Evolutionary conservation across 2,329 filamentous ascomycete species (phyloP).

Genomic region (Ophiostoma fasciatum): DNA sequence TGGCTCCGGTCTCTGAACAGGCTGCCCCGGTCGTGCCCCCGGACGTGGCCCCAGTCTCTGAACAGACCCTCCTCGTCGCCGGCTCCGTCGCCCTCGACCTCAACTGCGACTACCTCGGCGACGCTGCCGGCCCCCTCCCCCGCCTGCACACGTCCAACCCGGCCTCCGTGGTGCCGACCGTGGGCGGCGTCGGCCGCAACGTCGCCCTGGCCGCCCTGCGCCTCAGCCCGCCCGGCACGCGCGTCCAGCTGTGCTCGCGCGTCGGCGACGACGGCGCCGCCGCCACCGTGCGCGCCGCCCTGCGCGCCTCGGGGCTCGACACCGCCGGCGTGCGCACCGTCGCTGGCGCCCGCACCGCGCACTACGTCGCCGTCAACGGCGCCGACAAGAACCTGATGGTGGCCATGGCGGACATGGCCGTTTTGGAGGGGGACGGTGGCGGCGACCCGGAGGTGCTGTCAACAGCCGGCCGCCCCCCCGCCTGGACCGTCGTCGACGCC

Average conservation of each 20-base stretch:
- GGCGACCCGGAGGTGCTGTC: constrained; percentile 44
- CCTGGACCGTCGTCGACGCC: constrained; percentile 71
- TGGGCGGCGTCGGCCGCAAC: constrained; percentile 87
- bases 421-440: constrained; percentile 41
- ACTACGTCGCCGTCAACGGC: constrained; percentile 87
- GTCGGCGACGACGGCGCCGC: constrained; percentile 74
- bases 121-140: constrained; percentile 22
- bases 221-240: constrained; percentile 39
- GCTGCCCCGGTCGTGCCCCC: too few species aligned
- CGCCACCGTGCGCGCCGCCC: constrained; percentile 50
- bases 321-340: constrained; percentile 47
- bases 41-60: too few species aligned
- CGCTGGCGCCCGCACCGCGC: constrained; percentile 52
- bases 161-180: constrained; percentile 61
- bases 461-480: constrained; percentile 42
- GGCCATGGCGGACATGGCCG: constrained; percentile 91
- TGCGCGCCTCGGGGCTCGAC: constrained; percentile 50
- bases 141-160: constrained; percentile 73
- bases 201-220: constrained; percentile 73
- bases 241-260: constrained; percentile 63
- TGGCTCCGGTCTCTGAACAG: too few species aligned
- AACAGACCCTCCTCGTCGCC: constrained; percentile 73
- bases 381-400: constrained; percentile 68
- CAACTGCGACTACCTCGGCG: constrained; percentile 56
- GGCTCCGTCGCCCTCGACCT: constrained; percentile 84